Evolutionary conservation across 225 moss, liverwort and hornwort species (phyloP).

Genomic region (Ulota crispa): DNA sequence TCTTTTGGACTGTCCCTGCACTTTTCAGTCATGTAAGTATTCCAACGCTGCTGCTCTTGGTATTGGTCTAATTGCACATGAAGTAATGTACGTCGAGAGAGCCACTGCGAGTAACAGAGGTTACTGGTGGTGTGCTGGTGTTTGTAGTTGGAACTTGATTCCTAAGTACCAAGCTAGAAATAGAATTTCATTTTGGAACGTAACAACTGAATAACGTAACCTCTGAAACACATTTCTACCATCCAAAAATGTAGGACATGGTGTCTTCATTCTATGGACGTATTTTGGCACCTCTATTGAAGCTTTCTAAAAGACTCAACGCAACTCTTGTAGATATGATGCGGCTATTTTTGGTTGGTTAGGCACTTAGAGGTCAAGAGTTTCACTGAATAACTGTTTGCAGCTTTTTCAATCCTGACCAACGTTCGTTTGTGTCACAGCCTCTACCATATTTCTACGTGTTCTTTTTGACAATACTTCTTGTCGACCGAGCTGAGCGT

Average conservation of each 20-base stretch:
- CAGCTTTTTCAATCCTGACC: neutral
- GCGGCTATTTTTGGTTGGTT: neutral
- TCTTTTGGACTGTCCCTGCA: constrained; percentile 96
- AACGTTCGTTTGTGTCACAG: constrained; percentile 39
- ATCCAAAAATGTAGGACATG: neutral
- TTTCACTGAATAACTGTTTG: neutral
- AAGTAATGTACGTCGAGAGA: neutral
- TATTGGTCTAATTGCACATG: neutral
- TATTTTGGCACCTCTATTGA: neutral
- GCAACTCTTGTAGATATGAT: neutral
- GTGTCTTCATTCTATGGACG: neutral
- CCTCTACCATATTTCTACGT: constrained; percentile 94
- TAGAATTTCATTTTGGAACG: neutral
- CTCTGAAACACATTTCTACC: neutral
- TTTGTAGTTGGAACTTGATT: neutral
- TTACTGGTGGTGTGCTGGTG: neutral
- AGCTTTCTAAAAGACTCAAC: neutral
- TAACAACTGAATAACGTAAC: neutral
- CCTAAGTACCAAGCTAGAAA: neutral
- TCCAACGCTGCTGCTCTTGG: neutral
- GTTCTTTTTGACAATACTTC: constrained; percentile 75
- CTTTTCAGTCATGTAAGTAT: constrained; percentile 68
- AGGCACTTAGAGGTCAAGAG: neutral
- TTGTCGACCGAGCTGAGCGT: constrained; percentile 87
- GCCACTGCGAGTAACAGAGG: neutral